These are phyloP conservation scores for Chaetomium cochliodes DNA, from an alignment of 495 filamentous ascomycete genomes.

Conservation along the genomic window DNA sequence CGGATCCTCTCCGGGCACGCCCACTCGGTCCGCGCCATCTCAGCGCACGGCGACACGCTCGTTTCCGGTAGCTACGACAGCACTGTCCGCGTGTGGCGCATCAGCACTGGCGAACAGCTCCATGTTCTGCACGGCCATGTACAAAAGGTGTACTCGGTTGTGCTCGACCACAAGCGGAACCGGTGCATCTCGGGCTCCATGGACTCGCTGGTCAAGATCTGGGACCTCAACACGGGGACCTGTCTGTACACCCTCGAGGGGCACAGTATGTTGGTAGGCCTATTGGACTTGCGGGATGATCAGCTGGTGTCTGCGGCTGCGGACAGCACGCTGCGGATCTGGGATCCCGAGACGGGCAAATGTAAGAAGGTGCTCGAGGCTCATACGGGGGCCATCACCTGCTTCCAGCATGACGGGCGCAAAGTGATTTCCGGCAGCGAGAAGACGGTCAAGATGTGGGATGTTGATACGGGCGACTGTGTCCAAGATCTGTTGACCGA, in stretches of 20 bases:
- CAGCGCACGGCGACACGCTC: conserved; percentile 91
- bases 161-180: conserved; percentile 86
- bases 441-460: conserved; percentile 98
- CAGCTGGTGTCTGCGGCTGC: conserved; percentile 92
- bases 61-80: conserved; percentile 98
- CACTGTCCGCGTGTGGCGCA: conserved; percentile 95
- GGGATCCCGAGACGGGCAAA: conserved; percentile 91
- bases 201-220: conserved; percentile 97
- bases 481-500: conserved; percentile 94
- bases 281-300: conserved; percentile 83
- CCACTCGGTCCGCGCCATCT: conserved; percentile 97
- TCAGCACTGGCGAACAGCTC: conserved; percentile 88
- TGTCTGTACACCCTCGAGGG: conserved; percentile 90
- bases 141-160: conserved; percentile 97
- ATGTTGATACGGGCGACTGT: conserved; percentile 86
- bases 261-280: conserved; percentile 87
- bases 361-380: conserved; percentile 88
- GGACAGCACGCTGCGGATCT: conserved; percentile 92
- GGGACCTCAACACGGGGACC: conserved; percentile 87
- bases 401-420: conserved; percentile 95
- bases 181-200: conserved; percentile 98
- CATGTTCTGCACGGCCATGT: conserved; percentile 85
- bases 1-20: conserved; percentile 81
- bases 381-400: conserved; percentile 96
- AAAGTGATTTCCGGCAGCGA: conserved; percentile 97